phyloP scores from a whole-genome alignment of 768 basidiomycete species.

The Rhodosporidiobolus sp. region DNA sequence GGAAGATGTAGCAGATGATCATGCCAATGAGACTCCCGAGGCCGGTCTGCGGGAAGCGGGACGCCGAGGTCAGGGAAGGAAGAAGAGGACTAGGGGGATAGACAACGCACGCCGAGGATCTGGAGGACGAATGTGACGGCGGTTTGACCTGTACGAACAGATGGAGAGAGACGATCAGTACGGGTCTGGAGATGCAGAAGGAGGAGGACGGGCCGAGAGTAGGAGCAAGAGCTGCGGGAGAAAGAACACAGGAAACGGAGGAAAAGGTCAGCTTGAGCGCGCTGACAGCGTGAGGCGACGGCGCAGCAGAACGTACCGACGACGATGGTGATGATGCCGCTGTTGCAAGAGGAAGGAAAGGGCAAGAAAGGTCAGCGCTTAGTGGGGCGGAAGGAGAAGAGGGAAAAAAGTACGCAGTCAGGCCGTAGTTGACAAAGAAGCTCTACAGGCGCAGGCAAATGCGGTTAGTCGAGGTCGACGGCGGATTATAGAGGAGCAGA shows the following conservation, averaged over 20 bases:
- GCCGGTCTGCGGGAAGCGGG: conserved; percentile 19
- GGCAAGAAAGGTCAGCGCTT: too few relatives aligned
- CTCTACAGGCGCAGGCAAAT: conserved; percentile 9
- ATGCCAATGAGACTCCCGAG: conserved; percentile 37
- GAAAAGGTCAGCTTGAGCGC: background rate
- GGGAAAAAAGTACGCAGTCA: too few relatives aligned
- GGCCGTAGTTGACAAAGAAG: conserved; percentile 45
- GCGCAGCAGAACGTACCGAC: background rate
- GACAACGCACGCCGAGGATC: background rate
- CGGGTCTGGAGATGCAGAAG: background rate
- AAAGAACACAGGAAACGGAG: conserved; percentile 19
- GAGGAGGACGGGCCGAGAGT: conserved; percentile 35
- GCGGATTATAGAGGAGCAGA: too few relatives aligned
- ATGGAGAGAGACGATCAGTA: conserved; percentile 6
- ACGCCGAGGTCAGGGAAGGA: too few relatives aligned
- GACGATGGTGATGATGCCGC: conserved; percentile 47
- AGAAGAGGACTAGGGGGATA: background rate
- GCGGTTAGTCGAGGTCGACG: too few relatives aligned
- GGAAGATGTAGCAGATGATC: conserved; percentile 45
- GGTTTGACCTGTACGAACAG: conserved; percentile 43
- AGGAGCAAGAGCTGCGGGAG: conserved; percentile 45
- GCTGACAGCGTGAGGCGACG: too few relatives aligned
- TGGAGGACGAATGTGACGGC: conserved; percentile 47
- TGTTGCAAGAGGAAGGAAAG: too few relatives aligned
- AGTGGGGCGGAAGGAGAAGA: too few relatives aligned